Evolutionary conservation across 1,284 basidiomycete species (phyloP).

Genomic region (Heterobasidion parviporum): DNA sequence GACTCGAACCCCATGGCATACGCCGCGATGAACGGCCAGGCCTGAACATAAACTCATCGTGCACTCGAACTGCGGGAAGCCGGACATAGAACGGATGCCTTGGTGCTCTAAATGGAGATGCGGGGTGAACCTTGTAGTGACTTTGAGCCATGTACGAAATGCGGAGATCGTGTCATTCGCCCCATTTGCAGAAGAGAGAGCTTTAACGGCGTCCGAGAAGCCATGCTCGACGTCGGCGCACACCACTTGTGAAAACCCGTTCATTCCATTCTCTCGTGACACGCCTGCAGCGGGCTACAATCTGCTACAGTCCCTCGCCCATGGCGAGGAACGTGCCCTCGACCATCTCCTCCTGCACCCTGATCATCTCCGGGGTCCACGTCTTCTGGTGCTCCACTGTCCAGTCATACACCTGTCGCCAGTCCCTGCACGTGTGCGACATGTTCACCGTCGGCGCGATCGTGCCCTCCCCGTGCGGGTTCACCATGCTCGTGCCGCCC

Average conservation of each 20-base stretch:
- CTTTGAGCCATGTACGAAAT: background rate
- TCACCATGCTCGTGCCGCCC: background rate
- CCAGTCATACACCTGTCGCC: background rate
- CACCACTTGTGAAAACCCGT: background rate
- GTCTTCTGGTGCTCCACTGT: background rate
- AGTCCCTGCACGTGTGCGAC: background rate
- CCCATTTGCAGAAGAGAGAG: too few species aligned
- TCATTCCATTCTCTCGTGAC: too few species aligned
- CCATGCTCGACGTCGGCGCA: background rate
- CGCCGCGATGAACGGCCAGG: background rate
- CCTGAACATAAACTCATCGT: background rate
- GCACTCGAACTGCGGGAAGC: too few species aligned
- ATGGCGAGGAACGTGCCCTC: background rate
- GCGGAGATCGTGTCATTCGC: too few species aligned
- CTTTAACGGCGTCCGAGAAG: background rate
- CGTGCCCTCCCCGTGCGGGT: too few species aligned
- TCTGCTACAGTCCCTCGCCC: too few species aligned
- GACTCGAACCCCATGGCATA: background rate
- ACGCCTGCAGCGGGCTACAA: too few species aligned
- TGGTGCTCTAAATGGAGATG: background rate
- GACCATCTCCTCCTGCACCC: background rate
- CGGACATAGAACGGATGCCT: background rate
- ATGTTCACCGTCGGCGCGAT: background rate
- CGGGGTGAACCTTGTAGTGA: background rate
- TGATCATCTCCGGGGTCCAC: background rate